Percentiles rank a stretch among this genome's conserved stretches.
phyloP scores from a whole-genome alignment of 306 rosid species.

The Prunus kanzakura region DNA sequence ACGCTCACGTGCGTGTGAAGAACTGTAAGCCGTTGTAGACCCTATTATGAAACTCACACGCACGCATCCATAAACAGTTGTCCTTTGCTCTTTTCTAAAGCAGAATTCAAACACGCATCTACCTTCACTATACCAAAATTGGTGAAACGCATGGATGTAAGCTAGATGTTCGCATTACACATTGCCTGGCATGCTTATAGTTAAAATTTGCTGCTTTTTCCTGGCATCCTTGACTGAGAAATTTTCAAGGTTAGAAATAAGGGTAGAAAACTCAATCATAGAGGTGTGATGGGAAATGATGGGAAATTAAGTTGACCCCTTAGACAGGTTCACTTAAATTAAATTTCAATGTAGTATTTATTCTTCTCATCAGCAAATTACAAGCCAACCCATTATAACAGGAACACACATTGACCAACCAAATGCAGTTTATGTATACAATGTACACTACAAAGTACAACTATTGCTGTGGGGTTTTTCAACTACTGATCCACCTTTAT shows the following conservation, averaged over 20 bases:
- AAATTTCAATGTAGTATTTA: background rate
- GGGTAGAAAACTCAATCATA: background rate
- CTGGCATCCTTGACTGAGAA: background rate
- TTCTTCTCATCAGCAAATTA: background rate
- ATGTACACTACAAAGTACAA: constrained; percentile 42
- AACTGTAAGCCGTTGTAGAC: no score
- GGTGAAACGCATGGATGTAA: background rate
- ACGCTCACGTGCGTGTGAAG: no score
- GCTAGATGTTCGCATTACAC: background rate
- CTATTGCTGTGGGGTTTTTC: constrained; percentile 28
- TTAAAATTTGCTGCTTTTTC: background rate
- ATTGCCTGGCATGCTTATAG: background rate
- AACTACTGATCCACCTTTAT: constrained; percentile 12
- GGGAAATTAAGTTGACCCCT: background rate
- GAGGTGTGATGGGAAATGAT: background rate
- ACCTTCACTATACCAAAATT: constrained; percentile 4
- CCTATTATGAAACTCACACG: no score
- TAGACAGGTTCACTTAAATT: background rate
- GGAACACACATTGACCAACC: constrained; percentile 14
- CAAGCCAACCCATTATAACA: background rate
- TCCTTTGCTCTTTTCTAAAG: background rate
- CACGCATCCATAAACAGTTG: no score
- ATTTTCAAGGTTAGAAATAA: background rate
- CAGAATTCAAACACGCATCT: background rate
- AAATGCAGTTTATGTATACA: constrained; percentile 31